Evolutionary conservation across 495 filamentous ascomycete genomes (phyloP), one percentile per base, ranked within the genome.

Genomic region (Rostrohypoxylon terebratum): DNA sequence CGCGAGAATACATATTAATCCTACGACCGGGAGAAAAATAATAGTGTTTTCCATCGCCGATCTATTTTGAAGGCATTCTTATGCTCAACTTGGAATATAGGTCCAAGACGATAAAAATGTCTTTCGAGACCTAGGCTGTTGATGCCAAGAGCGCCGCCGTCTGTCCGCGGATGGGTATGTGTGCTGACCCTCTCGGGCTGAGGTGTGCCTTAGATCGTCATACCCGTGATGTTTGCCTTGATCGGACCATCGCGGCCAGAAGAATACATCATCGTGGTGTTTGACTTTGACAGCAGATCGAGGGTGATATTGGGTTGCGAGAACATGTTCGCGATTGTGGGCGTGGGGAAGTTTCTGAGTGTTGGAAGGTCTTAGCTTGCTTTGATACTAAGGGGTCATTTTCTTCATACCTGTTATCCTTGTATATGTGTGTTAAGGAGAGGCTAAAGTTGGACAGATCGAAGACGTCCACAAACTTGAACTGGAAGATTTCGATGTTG

Each of bases 401-500:
- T 7, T 20, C 4, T 3, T 59, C 76, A 31, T 74, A 81, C 79
- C 75, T 68, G 61, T 51, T 66, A 44, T 81, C 79, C 4, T 64
- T 64, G 40, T 78, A 81, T 45, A 55, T 68, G 59, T 80, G 79
- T 16, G 71, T 67, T 18, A 81, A 62, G 61, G 75, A 63, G 10
- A 80, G 55, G 7, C 77, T 71, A 47, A 81, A 77, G 53, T 80
- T 79, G 21, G 62, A 63, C n/a, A 77, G 63, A 33, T 71, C 60
- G 53, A 65, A 53, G 45, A 81, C 74, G 2, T 53, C 44, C 25
- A 72, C 11, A 16, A 81, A 64, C 4, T 69, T 72, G 68, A 77
- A 72, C 14, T 72, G 58, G 58, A 81, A 80, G 18, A 59, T 45
- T 1, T 57, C 75, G 28, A 23, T 13, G 0, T 50, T 31, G 47